phyloP scores from a whole-genome alignment of 106 monocot genomes.

The Iris macrosiphon region DNA sequence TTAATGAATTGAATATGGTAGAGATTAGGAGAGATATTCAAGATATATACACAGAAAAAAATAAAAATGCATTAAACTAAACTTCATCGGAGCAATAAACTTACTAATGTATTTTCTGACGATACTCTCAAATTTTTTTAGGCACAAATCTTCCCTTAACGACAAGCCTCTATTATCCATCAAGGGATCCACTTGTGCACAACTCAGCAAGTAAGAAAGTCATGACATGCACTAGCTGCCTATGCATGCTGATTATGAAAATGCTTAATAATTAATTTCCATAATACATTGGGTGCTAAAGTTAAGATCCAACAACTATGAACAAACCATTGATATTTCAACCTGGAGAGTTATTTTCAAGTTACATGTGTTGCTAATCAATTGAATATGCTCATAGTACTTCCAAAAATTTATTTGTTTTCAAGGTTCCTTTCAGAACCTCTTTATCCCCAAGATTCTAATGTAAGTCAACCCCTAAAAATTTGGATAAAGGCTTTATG shows the following conservation, averaged over 20 bases:
- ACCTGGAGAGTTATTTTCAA: not conserved
- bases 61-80: no score
- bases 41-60: no score
- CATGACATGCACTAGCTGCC: conserved; percentile 82
- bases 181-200: conserved; percentile 84
- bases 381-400: no score
- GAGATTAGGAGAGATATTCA: no score
- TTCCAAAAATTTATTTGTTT: no score
- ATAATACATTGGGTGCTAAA: not conserved
- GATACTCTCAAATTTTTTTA: conserved; percentile 79
- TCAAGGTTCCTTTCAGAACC: no score
- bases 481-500: no score
- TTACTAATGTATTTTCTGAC: conserved; percentile 81
- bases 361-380: no score
- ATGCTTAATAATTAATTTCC: not conserved
- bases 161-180: conserved; percentile 76
- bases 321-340: not conserved
- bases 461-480: no score
- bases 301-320: not conserved
- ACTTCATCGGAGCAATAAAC: conserved; percentile 14
- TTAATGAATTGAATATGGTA: no score
- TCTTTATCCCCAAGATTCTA: no score
- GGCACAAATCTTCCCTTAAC: conserved; percentile 86
- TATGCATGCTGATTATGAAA: conserved; percentile 56
- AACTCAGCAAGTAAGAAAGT: conserved; percentile 75